phyloP scores from a whole-genome alignment of 1,284 basidiomycete species.

The Heterobasidion occidentale region DNA sequence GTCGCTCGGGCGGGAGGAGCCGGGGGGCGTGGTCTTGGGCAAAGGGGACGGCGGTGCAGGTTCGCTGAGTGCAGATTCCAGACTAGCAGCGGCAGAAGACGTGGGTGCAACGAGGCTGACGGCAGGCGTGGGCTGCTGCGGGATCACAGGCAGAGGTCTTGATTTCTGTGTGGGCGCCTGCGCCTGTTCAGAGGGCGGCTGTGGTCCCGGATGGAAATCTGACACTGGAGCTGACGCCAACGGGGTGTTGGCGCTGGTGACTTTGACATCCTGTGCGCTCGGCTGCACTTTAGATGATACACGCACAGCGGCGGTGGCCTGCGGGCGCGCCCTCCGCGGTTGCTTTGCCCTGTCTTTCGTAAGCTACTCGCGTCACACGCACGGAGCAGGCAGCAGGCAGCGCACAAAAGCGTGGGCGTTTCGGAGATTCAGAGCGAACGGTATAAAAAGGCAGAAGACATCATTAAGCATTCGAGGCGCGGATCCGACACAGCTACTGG shows the following conservation, averaged over 20 bases:
- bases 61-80: background rate
- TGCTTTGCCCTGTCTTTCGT: slow-evolving; percentile 62
- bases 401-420: background rate
- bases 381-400: slow-evolving; percentile 3
- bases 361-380: slow-evolving; percentile 34
- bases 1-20: slow-evolving; percentile 5
- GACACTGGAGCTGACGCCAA: background rate
- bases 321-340: slow-evolving; percentile 34
- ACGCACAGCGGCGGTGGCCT: no score
- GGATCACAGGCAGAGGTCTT: background rate
- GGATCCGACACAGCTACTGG: slow-evolving; percentile 38
- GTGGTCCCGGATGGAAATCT: background rate
- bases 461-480: slow-evolving; percentile 16
- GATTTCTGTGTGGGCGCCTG: background rate
- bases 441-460: slow-evolving; percentile 9
- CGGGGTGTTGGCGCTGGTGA: no score
- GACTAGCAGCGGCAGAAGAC: background rate
- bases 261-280: no score
- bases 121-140: background rate
- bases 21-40: background rate
- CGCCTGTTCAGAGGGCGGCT: background rate
- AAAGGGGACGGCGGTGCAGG: background rate
- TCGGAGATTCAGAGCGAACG: slow-evolving; percentile 16
- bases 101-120: background rate
- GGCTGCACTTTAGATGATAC: no score